Conservation (phyloP, 345 rosid genomes). For the Schrenkiella parvula region DNA sequence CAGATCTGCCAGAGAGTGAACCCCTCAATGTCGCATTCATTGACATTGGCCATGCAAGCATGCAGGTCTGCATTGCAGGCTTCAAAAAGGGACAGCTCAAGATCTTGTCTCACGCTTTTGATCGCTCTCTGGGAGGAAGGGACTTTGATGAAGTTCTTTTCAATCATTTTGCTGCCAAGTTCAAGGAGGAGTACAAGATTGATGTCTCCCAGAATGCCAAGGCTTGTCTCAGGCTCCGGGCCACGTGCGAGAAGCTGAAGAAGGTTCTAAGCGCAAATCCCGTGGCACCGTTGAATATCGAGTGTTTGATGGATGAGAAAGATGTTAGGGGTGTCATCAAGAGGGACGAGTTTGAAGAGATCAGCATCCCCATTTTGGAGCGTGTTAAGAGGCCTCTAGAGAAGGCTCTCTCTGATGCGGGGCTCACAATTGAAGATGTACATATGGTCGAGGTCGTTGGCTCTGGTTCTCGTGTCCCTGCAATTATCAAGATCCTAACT, state of each 20-base stretch:
- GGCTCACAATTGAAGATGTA: constrained; percentile 63
- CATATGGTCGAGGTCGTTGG: constrained; percentile 94
- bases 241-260: constrained; percentile 87
- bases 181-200: constrained; percentile 86
- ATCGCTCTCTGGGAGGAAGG: constrained; percentile 83
- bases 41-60: constrained; percentile 85
- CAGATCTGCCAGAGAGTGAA: constrained; percentile 87
- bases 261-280: constrained; percentile 97
- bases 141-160: constrained; percentile 92
- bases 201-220: constrained; percentile 84
- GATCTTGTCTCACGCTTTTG: constrained; percentile 73
- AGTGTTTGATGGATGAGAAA: constrained; percentile 96
- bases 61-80: constrained; percentile 98
- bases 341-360: constrained; percentile 88
- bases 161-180: constrained; percentile 65
- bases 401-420: constrained; percentile 86
- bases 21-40: constrained; percentile 83
- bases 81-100: constrained; percentile 84
- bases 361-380: constrained; percentile 73
- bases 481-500: constrained; percentile 68
- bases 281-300: constrained; percentile 78
- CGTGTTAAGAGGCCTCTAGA: constrained; percentile 85
- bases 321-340: constrained; percentile 84
- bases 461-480: constrained; percentile 84
- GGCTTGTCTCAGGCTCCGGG: constrained; percentile 83